These are phyloP conservation scores for Thermochaetoides thermophila DNA, from an alignment of 495 filamentous ascomycete genomes.

Conservation along the genomic window DNA sequence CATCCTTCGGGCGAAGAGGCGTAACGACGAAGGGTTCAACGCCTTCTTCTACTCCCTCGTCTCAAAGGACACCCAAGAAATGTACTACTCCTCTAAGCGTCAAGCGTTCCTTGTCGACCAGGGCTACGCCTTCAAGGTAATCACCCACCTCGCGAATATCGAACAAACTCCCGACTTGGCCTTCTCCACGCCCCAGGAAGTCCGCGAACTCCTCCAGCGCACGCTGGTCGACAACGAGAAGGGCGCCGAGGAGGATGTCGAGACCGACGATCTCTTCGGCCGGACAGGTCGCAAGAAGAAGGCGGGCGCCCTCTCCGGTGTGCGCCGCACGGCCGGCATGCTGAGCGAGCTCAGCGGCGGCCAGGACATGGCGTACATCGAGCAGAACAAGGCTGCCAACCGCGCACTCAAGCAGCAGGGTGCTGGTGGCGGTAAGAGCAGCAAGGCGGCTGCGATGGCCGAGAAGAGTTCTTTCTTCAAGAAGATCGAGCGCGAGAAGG, in stretches of 20 bases:
- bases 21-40: slow-evolving; percentile 98
- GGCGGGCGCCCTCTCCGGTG: slow-evolving; percentile 21
- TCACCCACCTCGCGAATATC: slow-evolving; percentile 87
- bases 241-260: slow-evolving; percentile 59
- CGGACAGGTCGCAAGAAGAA: slow-evolving; percentile 34
- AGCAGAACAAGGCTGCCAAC: slow-evolving; percentile 69
- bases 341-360: slow-evolving; percentile 77
- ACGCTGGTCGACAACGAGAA: slow-evolving; percentile 87
- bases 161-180: slow-evolving; percentile 69
- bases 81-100: slow-evolving; percentile 94
- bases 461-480: too few relatives aligned
- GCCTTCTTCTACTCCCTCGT: slow-evolving; percentile 98
- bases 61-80: slow-evolving; percentile 92
- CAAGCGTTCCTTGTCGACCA: slow-evolving; percentile 98
- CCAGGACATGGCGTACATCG: slow-evolving; percentile 92
- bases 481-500: slow-evolving; percentile 64
- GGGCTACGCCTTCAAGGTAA: slow-evolving; percentile 98
- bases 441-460: too few relatives aligned
- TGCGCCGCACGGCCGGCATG: slow-evolving; percentile 67
- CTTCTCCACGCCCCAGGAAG: slow-evolving; percentile 65
- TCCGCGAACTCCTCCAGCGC: slow-evolving; percentile 75
- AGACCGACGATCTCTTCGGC: slow-evolving; percentile 73
- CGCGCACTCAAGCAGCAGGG: slow-evolving; percentile 44
- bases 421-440: slow-evolving; percentile 17
- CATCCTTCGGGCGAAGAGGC: slow-evolving; percentile 87